Evolutionary conservation across 345 rosid species (phyloP).

Genomic region (Erucastrum elatum): DNA sequence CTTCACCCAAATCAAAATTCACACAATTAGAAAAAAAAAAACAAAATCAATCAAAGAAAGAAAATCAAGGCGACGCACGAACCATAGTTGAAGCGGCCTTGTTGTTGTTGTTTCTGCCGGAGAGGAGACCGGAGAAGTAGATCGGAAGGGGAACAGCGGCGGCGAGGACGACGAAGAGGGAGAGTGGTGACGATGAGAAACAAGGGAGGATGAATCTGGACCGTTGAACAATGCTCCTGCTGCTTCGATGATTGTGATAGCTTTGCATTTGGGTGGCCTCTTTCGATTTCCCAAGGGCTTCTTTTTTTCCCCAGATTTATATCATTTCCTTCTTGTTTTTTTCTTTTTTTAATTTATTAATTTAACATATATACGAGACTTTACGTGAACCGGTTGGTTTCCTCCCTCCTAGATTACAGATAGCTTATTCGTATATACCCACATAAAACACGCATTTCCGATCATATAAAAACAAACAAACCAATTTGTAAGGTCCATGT

Average conservation of each 20-base stretch:
- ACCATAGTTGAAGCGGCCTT: slow-evolving; percentile 33
- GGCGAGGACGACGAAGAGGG: slow-evolving; percentile 35
- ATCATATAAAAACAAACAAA: neutral
- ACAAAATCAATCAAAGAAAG: neutral
- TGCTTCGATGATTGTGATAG: slow-evolving; percentile 30
- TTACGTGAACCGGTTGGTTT: slow-evolving; percentile 14
- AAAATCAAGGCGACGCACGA: neutral
- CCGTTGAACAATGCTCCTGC: slow-evolving; percentile 15
- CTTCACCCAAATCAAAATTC: slow-evolving; percentile 32
- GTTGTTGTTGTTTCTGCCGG: slow-evolving; percentile 33
- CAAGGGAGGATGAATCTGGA: slow-evolving; percentile 33
- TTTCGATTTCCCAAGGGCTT: slow-evolving; percentile 21
- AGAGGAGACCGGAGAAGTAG: slow-evolving; percentile 36
- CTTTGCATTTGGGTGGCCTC: slow-evolving; percentile 28
- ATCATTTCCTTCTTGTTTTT: neutral
- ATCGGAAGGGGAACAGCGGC: slow-evolving; percentile 33
- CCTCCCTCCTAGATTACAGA: too few relatives aligned
- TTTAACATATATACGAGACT: neutral
- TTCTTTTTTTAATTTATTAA: neutral
- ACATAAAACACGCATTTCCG: neutral
- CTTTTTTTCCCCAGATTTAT: slow-evolving; percentile 9
- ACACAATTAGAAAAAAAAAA: neutral
- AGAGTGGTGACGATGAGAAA: slow-evolving; percentile 35
- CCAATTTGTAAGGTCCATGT: neutral
- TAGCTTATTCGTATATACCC: neutral